These are phyloP conservation scores for Stellera chamaejasme DNA, from an alignment of 345 rosid genomes.

Conservation along the genomic window DNA sequence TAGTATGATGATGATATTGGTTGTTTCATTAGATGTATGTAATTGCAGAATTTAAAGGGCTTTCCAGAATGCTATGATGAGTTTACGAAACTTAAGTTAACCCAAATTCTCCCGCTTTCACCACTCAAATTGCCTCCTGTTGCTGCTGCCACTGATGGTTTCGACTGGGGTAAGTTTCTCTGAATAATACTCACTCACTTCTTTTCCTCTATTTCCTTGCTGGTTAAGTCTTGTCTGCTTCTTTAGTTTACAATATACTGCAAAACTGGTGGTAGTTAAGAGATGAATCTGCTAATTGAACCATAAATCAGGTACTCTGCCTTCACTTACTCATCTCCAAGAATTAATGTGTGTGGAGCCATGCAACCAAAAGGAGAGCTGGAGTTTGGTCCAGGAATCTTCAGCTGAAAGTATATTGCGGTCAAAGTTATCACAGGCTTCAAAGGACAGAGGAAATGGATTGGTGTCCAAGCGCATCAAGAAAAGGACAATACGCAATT, in stretches of 20 bases:
- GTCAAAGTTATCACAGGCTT: constrained; percentile 24
- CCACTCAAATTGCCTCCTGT: constrained; percentile 27
- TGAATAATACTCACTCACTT: neutral
- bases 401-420: constrained; percentile 43
- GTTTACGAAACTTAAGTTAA: constrained; percentile 41
- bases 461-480: constrained; percentile 12
- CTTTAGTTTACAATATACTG: constrained; percentile 8
- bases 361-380: constrained; percentile 29
- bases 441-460: constrained; percentile 13
- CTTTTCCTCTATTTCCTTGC: neutral
- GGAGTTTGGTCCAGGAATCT: constrained; percentile 38
- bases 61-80: constrained; percentile 56
- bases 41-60: constrained; percentile 34
- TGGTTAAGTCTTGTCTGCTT: constrained; percentile 1
- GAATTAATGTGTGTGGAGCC: constrained; percentile 37
- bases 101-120: constrained; percentile 32
- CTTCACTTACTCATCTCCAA: constrained; percentile 55
- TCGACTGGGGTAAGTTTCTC: constrained; percentile 66
- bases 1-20: neutral
- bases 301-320: constrained; percentile 61
- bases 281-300: constrained; percentile 23
- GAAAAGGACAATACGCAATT: constrained; percentile 33
- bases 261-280: constrained; percentile 18
- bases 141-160: constrained; percentile 20
- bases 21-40: neutral